phyloP scores from a whole-genome alignment of 192 early-diverging fungal species.

The Helicostylum pulchrum region DNA sequence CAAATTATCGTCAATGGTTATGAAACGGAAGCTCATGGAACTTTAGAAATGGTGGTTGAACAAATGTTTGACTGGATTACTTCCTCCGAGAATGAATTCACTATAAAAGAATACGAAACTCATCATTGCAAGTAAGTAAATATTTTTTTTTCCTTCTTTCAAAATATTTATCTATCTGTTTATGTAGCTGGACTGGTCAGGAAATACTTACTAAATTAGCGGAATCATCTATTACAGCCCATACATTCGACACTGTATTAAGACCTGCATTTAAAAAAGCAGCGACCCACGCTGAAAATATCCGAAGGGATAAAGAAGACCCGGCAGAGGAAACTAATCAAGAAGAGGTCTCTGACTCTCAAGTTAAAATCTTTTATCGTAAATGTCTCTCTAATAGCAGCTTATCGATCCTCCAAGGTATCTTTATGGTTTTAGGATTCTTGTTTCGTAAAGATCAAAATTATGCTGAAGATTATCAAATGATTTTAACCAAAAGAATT shows the following conservation, averaged over 20 bases:
- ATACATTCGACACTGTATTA: slow-evolving; percentile 8
- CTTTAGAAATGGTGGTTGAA: slow-evolving; percentile 7
- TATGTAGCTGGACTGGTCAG: slow-evolving; percentile 28
- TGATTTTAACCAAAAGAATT: slow-evolving; percentile 34
- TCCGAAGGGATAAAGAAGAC: slow-evolving; percentile 10
- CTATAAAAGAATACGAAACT: slow-evolving; percentile 22
- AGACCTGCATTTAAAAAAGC: slow-evolving; percentile 18
- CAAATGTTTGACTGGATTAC: slow-evolving; percentile 24
- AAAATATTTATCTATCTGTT: background rate
- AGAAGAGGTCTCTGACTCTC: background rate
- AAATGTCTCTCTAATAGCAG: slow-evolving; percentile 15
- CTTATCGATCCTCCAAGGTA: slow-evolving; percentile 12
- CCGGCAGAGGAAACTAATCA: background rate
- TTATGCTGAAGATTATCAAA: slow-evolving; percentile 25
- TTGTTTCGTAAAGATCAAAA: slow-evolving; percentile 20
- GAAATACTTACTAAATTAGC: slow-evolving; percentile 20
- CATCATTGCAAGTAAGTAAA: slow-evolving; percentile 22
- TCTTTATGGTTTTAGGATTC: slow-evolving; percentile 31
- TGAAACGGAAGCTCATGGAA: slow-evolving; percentile 20
- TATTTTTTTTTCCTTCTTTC: background rate
- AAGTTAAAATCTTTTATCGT: background rate
- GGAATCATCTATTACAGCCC: slow-evolving; percentile 14
- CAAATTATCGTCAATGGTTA: slow-evolving; percentile 21
- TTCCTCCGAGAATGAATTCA: slow-evolving; percentile 10
- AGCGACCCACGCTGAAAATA: background rate